phyloP scores from a whole-genome alignment of 148 eudicot genomes.

The Suaeda aralocaspica region DNA sequence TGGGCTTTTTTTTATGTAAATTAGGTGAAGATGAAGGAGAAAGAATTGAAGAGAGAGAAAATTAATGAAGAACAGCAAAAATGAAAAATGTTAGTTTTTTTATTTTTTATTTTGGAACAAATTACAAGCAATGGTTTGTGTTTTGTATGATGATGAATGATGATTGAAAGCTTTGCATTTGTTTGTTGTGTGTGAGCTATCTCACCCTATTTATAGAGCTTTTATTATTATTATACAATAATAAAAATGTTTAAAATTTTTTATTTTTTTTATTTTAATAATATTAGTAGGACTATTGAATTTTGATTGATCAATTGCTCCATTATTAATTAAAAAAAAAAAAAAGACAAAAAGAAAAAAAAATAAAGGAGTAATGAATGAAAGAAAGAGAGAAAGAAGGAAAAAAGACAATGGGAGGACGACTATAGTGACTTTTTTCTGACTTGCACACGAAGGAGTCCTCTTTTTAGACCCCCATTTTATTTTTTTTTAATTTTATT shows the following conservation, averaged over 20 bases:
- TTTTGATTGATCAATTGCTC: constrained; percentile 5
- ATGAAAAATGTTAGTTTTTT: background rate
- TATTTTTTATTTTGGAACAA: background rate
- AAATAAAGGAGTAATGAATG: background rate
- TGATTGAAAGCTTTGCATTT: constrained; percentile 13
- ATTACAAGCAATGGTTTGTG: background rate
- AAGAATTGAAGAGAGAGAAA: background rate
- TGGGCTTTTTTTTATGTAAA: background rate
- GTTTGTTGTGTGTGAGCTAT: constrained; percentile 16
- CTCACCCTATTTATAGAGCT: constrained; percentile 29
- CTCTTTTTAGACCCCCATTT: background rate
- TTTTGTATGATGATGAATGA: too few relatives aligned
- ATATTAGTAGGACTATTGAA: too few relatives aligned
- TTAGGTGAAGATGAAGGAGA: background rate
- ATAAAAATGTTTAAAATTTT: too few relatives aligned
- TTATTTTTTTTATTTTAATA: too few relatives aligned
- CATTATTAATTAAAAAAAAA: background rate
- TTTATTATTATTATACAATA: constrained; percentile 12
- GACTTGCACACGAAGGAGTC: constrained; percentile 24
- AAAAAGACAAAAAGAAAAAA: too few relatives aligned
- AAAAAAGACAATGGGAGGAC: too few relatives aligned
- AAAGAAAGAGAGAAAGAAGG: background rate
- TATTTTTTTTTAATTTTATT: background rate
- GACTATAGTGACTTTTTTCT: constrained; percentile 20
- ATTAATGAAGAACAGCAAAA: constrained; percentile 12